A percentile compares a stretch with the other conserved stretches of the same genome.
Evolutionary conservation across 202 grass and related monocot genomes (phyloP).

Genomic region (Eragrostis tef): DNA sequence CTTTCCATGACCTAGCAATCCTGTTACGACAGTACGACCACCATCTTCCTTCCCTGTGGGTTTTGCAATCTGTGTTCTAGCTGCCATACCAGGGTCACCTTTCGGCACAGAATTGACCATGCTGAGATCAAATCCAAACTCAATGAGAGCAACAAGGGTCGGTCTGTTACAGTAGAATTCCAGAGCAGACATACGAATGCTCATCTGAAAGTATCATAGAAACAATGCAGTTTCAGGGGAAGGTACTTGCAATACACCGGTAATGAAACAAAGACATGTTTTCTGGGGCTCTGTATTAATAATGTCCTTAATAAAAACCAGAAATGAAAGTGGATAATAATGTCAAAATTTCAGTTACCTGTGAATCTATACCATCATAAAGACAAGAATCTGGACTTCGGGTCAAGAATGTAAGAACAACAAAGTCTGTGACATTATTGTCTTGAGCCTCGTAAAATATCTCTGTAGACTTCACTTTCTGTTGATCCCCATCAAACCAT

Average conservation of each 20-base stretch:
- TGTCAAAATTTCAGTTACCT: constrained; percentile 59
- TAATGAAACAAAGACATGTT: constrained; percentile 17
- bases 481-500: constrained; percentile 50
- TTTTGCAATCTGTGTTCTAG: constrained; percentile 43
- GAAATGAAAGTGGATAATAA: neutral
- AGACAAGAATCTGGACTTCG: constrained; percentile 84
- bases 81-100: constrained; percentile 42
- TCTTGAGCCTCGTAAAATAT: constrained; percentile 92
- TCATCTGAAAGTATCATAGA: constrained; percentile 71
- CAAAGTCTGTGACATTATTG: constrained; percentile 79
- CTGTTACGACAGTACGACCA: constrained; percentile 68
- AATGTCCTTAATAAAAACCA: neutral
- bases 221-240: constrained; percentile 8
- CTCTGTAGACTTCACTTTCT: constrained; percentile 58
- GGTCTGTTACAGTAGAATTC: constrained; percentile 95
- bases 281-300: constrained; percentile 13
- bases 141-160: constrained; percentile 92
- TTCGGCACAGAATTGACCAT: constrained; percentile 62
- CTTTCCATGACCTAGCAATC: constrained; percentile 93
- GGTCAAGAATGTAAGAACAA: constrained; percentile 77
- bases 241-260: neutral
- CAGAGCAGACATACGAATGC: constrained; percentile 82
- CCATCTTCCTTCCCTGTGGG: constrained; percentile 66
- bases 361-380: constrained; percentile 92
- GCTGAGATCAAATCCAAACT: constrained; percentile 89